phyloP scores from a whole-genome alignment of 1,284 basidiomycete species.

The Ceratobasidium sp. region DNA sequence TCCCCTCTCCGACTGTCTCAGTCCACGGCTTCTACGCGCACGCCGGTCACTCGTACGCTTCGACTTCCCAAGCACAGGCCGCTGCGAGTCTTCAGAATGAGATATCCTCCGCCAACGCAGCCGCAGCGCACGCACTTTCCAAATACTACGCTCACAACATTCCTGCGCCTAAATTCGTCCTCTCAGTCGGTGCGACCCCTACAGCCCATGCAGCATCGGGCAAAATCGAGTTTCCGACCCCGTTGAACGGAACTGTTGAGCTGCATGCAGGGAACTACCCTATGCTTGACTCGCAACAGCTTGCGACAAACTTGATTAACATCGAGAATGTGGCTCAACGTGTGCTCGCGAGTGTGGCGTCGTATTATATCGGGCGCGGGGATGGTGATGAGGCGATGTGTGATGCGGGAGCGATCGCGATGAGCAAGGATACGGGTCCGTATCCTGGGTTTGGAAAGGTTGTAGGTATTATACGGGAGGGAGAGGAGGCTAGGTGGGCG shows the following conservation, averaged over 20 bases:
- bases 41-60: constrained; percentile 79
- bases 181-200: constrained; percentile 88
- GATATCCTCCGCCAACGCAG: constrained; percentile 74
- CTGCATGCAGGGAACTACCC: constrained; percentile 88
- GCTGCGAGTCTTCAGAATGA: constrained; percentile 75
- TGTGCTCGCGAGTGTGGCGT: constrained; percentile 78
- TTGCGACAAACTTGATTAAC: constrained; percentile 74
- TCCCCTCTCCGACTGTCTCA: constrained; percentile 66
- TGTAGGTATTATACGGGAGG: constrained; percentile 53
- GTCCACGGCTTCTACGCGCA: constrained; percentile 89
- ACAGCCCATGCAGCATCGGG: constrained; percentile 80
- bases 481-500: constrained; percentile 22
- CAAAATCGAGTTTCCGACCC: constrained; percentile 57
- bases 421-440: constrained; percentile 86
- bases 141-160: constrained; percentile 54
- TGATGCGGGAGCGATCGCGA: constrained; percentile 84
- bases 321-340: constrained; percentile 69
- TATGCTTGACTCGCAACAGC: constrained; percentile 85
- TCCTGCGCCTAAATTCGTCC: constrained; percentile 63
- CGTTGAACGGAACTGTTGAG: constrained; percentile 67
- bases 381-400: constrained; percentile 76
- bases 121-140: constrained; percentile 68
- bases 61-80: constrained; percentile 71
- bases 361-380: constrained; percentile 77
- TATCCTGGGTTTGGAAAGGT: constrained; percentile 77